A percentile compares a stretch with the other conserved stretches of the same genome.
phyloP scores from a whole-genome alignment of 257 asterid species.

The Solanum microdontum region DNA sequence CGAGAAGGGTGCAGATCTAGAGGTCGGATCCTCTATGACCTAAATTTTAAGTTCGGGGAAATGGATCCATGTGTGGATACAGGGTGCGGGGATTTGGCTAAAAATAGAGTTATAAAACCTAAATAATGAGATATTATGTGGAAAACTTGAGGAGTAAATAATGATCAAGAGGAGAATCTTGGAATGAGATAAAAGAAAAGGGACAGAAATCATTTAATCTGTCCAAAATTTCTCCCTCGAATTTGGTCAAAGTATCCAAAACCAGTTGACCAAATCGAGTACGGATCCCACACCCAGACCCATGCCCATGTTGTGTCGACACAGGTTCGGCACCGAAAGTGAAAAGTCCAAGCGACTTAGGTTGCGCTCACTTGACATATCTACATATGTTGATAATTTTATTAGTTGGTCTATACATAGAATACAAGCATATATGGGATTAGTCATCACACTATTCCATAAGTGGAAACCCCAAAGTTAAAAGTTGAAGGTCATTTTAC shows the following conservation, averaged over 20 bases:
- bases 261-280: neutral
- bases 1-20: neutral
- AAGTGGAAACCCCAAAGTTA: neutral
- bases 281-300: neutral
- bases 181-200: neutral
- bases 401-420: neutral
- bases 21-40: neutral
- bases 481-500: neutral
- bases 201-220: neutral
- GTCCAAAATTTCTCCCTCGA: neutral
- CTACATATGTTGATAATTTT: too few relatives aligned
- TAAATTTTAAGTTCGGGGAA: too few relatives aligned
- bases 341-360: too few relatives aligned
- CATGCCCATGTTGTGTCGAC: too few relatives aligned
- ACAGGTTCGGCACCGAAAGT: too few relatives aligned
- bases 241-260: neutral
- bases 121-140: neutral
- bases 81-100: neutral
- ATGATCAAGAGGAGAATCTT: neutral
- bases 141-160: neutral
- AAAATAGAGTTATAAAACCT: neutral
- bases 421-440: neutral
- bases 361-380: too few relatives aligned
- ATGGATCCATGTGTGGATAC: neutral
- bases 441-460: neutral